phyloP scores from a whole-genome alignment of 208 protist species.

The Tritrichomonas foetus region DNA sequence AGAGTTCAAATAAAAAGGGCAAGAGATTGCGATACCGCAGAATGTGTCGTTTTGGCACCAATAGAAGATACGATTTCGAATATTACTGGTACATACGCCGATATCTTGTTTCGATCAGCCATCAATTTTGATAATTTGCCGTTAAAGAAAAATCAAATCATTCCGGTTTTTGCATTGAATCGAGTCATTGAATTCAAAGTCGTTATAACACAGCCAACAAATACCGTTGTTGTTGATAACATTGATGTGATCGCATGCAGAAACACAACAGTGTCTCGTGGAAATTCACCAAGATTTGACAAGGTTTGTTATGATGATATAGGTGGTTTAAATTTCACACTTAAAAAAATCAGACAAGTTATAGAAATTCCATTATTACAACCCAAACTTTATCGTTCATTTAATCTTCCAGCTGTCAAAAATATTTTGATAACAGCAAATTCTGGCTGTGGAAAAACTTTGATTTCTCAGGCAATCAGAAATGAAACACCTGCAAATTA shows the following conservation, averaged over 20 bases:
- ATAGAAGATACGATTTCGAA: background rate
- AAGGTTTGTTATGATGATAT: background rate
- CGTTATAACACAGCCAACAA: background rate
- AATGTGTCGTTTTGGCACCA: background rate
- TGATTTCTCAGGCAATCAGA: background rate
- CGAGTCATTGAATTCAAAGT: constrained; percentile 25
- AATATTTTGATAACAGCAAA: background rate
- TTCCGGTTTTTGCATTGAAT: background rate
- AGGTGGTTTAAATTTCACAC: background rate
- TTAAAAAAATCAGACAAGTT: background rate
- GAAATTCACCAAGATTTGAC: background rate
- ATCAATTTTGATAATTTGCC: background rate
- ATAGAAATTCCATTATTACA: constrained; percentile 22
- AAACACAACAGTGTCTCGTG: background rate
- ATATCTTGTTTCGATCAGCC: background rate
- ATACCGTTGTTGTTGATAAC: background rate
- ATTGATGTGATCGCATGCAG: background rate
- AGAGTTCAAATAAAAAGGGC: background rate
- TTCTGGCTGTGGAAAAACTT: background rate
- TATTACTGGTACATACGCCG: background rate
- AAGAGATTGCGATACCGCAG: background rate
- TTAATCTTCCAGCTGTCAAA: background rate
- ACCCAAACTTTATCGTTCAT: background rate
- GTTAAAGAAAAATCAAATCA: background rate
- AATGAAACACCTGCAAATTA: background rate